These are phyloP conservation scores for Penicillium polonicum DNA, from an alignment of 2,329 filamentous ascomycete genomes.

Conservation along the genomic window DNA sequence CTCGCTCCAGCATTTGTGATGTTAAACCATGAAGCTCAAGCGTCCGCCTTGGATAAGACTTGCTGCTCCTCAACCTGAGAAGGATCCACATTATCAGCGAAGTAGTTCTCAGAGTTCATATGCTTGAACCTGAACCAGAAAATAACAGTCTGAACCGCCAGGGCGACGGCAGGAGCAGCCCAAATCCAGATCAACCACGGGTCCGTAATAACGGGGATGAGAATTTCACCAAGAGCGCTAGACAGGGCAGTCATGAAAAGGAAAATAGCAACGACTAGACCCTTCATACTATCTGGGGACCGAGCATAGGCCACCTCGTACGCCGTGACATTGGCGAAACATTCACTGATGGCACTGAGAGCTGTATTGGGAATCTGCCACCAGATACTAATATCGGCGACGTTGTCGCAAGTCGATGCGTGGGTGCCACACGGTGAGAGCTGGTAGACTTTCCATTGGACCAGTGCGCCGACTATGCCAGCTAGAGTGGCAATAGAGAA, in stretches of 20 bases:
- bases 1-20: not conserved
- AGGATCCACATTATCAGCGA: not conserved
- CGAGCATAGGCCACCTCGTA: slow-evolving; percentile 49
- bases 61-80: not conserved
- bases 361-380: slow-evolving; percentile 43
- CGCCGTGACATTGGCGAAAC: slow-evolving; percentile 46
- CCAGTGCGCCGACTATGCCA: not conserved
- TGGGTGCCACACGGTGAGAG: slow-evolving; percentile 46
- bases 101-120: not conserved
- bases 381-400: slow-evolving; percentile 46
- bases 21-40: not conserved
- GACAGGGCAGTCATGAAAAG: slow-evolving; percentile 44
- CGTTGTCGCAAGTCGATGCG: slow-evolving; percentile 40
- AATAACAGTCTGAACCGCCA: slow-evolving; percentile 49
- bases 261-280: slow-evolving; percentile 45
- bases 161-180: slow-evolving; percentile 51
- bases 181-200: slow-evolving; percentile 52
- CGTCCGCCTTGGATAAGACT: not conserved
- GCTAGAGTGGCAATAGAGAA: not conserved
- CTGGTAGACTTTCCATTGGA: slow-evolving; percentile 42
- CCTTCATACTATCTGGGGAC: slow-evolving; percentile 45
- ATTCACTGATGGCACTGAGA: slow-evolving; percentile 41
- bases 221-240: slow-evolving; percentile 43
- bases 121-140: slow-evolving; percentile 50
- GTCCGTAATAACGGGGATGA: slow-evolving; percentile 48